Evolutionary conservation across 345 rosid species (phyloP), one percentile per base, ranked within the genome.

Genomic region (Eucalyptus urophylla): DNA sequence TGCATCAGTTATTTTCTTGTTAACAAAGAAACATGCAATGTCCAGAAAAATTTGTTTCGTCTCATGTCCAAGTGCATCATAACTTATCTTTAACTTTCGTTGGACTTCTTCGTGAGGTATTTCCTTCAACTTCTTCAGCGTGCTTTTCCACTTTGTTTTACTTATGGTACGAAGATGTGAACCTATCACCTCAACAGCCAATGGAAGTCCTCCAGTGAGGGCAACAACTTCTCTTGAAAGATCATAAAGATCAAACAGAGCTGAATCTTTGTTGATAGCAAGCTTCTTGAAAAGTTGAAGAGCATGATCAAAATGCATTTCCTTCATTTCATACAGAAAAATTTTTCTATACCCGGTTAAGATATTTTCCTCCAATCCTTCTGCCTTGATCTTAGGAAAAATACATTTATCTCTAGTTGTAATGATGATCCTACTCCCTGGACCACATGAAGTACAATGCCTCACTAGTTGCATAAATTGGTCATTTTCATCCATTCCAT

Each of bases 281-380:
- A 8, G 80, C 40, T 14, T 31, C 1, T 15, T 67, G 80, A 67
- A 67, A 67, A n/a, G 80, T 67, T 14, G 80, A 7, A 31, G 22
- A 31, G 40, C 80, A 31, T 67, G 76, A 65, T 65, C 76, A n/a
- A 65, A n/a, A n/a, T 65, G 80, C 80, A 67, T 67, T 15, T 67
- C 40, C 80, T 8, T 31, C 80, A 67, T 67, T 67, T 67, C 76
- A 0, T 65, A n/a, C 10, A 1, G 11, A 65, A 65, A n/a, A 14
- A 0, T 0, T 60, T 60, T 5, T n/a, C 10, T 14, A 7, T 4
- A 62, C 72, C 16, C 5, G 0, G 3, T 62, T 29, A 6, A 62
- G 33, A 29, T 6, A 29, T 27, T 62, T 65, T 65, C 76, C 9
- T 65, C 76, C 9, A 5, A 65, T 65, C 76, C 37, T 14, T 65